Evolutionary conservation across 805 yeast species (phyloP).

Genomic region (Ogataea saltuana): DNA sequence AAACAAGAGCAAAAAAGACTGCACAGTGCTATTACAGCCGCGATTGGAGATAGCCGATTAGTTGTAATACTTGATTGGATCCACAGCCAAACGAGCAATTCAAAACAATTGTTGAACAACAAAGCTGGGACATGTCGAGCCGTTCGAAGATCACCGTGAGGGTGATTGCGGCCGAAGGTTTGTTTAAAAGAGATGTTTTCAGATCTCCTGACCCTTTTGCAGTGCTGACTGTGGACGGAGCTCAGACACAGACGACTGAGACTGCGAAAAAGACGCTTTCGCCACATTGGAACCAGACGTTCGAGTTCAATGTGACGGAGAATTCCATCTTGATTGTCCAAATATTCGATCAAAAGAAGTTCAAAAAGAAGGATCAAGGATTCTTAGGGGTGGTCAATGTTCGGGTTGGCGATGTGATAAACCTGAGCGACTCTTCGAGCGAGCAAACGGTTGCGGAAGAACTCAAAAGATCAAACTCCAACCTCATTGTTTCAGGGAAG

Average conservation of each 20-base stretch:
- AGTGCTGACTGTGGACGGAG: slow-evolving; percentile 95
- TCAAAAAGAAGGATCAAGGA: slow-evolving; percentile 98
- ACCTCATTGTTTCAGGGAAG: slow-evolving; percentile 90
- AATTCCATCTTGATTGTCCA: slow-evolving; percentile 87
- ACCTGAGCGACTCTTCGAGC: slow-evolving; percentile 47
- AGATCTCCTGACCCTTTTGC: slow-evolving; percentile 98
- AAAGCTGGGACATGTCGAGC: slow-evolving; percentile 12
- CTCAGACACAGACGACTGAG: slow-evolving; percentile 91
- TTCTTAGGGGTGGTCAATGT: slow-evolving; percentile 94
- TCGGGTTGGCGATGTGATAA: slow-evolving; percentile 84
- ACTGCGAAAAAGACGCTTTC: slow-evolving; percentile 92
- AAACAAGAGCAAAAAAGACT: too few relatives aligned
- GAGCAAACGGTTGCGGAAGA: slow-evolving; percentile 93
- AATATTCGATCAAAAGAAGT: slow-evolving; percentile 95
- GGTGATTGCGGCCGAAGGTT: slow-evolving; percentile 93
- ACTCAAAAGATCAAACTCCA: slow-evolving; percentile 87
- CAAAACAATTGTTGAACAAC: neutral
- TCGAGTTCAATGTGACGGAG: slow-evolving; percentile 73
- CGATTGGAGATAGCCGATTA: too few relatives aligned
- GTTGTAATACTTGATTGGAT: neutral
- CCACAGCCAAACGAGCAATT: neutral
- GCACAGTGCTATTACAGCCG: too few relatives aligned
- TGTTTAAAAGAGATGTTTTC: slow-evolving; percentile 92
- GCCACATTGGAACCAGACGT: slow-evolving; percentile 97
- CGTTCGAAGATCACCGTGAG: slow-evolving; percentile 55